Conservation (phyloP, 805 yeast species). For the Candida germanica region DNA sequence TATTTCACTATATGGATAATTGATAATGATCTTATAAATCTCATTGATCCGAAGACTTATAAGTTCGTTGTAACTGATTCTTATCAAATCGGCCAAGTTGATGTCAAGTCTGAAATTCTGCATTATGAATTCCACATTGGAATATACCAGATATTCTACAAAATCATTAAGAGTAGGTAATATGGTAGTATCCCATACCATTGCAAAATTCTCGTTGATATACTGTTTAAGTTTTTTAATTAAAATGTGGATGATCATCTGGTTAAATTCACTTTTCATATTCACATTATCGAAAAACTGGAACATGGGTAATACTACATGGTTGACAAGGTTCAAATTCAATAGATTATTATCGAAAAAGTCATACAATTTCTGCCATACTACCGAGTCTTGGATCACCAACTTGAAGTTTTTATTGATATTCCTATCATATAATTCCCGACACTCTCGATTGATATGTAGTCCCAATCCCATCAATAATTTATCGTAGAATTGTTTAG, state of each 20-base stretch:
- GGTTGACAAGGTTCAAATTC: conserved; percentile 1
- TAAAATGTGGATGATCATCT: conserved; percentile 35
- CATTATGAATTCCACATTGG: conserved; percentile 23
- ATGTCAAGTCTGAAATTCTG: conserved; percentile 17
- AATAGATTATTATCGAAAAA: conserved; percentile 13
- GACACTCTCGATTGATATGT: conserved; percentile 19
- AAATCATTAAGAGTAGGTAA: conserved; percentile 32
- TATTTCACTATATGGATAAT: conserved; percentile 49
- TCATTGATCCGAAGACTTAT: conserved; percentile 53
- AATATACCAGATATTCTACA: conserved; percentile 38
- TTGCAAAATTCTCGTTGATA: conserved; percentile 27
- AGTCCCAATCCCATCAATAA: conserved; percentile 18
- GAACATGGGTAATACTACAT: conserved; percentile 5
- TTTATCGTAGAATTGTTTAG: conserved; percentile 22
- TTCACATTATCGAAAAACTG: conserved; percentile 21
- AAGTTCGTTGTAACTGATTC: conserved; percentile 37
- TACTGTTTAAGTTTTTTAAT: conserved; percentile 31
- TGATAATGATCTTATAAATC: conserved; percentile 53
- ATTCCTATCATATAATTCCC: conserved; percentile 24
- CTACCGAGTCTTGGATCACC: conserved; percentile 12
- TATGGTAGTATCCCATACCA: conserved; percentile 38
- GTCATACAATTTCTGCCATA: conserved; percentile 8
- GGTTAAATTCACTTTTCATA: conserved; percentile 21
- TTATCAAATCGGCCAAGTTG: conserved; percentile 24
- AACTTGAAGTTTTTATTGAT: conserved; percentile 25